Evolutionary conservation across 2,329 filamentous ascomycete species (phyloP).

Genomic region (Ophiostoma ips): DNA sequence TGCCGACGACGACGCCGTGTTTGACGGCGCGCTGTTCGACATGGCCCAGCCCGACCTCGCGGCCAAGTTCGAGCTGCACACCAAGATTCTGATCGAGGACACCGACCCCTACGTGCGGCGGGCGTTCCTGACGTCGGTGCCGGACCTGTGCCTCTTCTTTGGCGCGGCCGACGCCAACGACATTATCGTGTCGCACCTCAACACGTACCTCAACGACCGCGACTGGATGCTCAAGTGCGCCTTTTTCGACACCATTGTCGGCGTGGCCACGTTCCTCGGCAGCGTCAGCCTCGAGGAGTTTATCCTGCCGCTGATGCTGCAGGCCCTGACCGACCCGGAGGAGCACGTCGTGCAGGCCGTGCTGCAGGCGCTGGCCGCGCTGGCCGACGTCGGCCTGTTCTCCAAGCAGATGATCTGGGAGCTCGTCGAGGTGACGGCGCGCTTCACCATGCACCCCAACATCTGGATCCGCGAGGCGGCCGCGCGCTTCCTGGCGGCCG

Average conservation of each 20-base stretch:
- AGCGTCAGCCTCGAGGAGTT: slow-evolving; percentile 86
- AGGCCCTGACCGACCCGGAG: slow-evolving; percentile 83
- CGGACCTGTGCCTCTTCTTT: slow-evolving; percentile 88
- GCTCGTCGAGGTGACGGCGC: slow-evolving; percentile 65
- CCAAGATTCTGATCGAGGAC: slow-evolving; percentile 81
- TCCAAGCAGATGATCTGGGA: slow-evolving; percentile 79
- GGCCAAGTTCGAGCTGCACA: slow-evolving; percentile 73
- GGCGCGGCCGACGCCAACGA: slow-evolving; percentile 85
- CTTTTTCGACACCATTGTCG: slow-evolving; percentile 91
- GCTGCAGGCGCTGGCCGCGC: slow-evolving; percentile 71
- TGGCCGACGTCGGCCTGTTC: slow-evolving; percentile 77
- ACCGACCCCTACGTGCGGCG: slow-evolving; percentile 71
- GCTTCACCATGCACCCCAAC: slow-evolving; percentile 89
- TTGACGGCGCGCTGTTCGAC: slow-evolving; percentile 68
- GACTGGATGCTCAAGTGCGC: slow-evolving; percentile 96
- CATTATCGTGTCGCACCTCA: slow-evolving; percentile 88
- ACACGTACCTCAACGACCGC: slow-evolving; percentile 90
- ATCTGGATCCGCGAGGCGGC: slow-evolving; percentile 89
- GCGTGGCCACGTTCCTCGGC: slow-evolving; percentile 80
- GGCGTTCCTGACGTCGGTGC: slow-evolving; percentile 82
- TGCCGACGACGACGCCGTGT: slow-evolving; percentile 19
- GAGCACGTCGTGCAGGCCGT: slow-evolving; percentile 90
- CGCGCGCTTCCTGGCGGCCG: slow-evolving; percentile 26
- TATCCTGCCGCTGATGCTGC: slow-evolving; percentile 88
- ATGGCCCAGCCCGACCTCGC: slow-evolving; percentile 72